Base-by-base conservation (phyloP, 495 filamentous ascomycete species). In the Acidomyces sp. region DNA sequence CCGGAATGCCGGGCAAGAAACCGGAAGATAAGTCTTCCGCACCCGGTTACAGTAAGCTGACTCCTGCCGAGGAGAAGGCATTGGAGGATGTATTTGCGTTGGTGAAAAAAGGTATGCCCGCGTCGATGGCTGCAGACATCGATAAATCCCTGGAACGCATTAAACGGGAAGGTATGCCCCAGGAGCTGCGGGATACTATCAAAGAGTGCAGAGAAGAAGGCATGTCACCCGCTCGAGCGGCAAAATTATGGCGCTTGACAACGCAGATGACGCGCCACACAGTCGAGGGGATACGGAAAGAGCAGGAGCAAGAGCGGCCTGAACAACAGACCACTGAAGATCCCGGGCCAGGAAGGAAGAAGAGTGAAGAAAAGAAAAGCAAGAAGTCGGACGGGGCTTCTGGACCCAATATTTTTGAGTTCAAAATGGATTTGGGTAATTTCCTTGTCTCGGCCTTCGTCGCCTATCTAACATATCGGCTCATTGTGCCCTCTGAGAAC, bases 401-500 rank as follows among this genome's bases (percentile, higher is more conserved):
- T 19, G 41, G 41, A 45, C 47, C 52, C 23, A 59, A 53, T n/a
- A 51, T 64, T 0, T 56, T 60, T 16, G 65, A 72, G 27, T 61
- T 77, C 53, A 68, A 69, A 32, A 51, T 78, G 41, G 76, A 81
- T 57, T 62, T 65, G 25, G 59, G 58, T 29, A 70, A 71, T 12
- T 63, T 76, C 45, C 46, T 80, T 13, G 54, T 74, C 9, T 64
- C 67, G 30, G 57, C 69, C 5, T 62, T 86, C 39, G 53, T 80
- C 6, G 61, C 75, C 6, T 87, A 78, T 52, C 62, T 78, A 33
- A 49, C 72, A 39, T 78, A 75, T 51, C 67, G 69, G 10, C 69
- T 69, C 38, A 49, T 82, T 16, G 66, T 74, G 35, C 71, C 83
- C 20, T 71, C 69, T 10, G 84, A 93, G 41, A 65, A 65, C 39